These are phyloP conservation scores for Scleroderma citrinum DNA, from an alignment of 768 basidiomycete genomes.

Conservation along the genomic window DNA sequence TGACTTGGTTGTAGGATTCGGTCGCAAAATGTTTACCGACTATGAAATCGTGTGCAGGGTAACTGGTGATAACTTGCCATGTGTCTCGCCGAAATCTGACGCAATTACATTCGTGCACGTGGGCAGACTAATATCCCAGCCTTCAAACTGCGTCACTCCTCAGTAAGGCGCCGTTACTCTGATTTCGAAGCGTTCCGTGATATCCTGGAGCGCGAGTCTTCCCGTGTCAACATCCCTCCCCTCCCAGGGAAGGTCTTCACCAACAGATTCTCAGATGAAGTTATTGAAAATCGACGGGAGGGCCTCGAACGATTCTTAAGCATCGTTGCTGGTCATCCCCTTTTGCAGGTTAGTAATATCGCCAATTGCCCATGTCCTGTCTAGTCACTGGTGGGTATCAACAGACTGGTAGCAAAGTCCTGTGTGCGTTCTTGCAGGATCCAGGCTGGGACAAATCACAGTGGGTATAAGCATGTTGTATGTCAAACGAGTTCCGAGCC, in stretches of 20 bases:
- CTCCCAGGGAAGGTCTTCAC: conserved; percentile 98
- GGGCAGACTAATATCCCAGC: conserved; percentile 95
- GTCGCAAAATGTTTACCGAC: conserved; percentile 99
- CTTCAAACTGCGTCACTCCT: conserved; percentile 92
- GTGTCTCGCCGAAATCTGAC: conserved; percentile 4
- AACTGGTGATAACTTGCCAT: conserved; percentile 11
- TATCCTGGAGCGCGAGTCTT: conserved; percentile 94
- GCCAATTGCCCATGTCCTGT: not conserved
- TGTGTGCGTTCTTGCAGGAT: conserved; percentile 92
- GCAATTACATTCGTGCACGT: not conserved
- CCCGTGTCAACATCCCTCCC: conserved; percentile 95
- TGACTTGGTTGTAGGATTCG: conserved; percentile 59
- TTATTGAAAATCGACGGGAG: conserved; percentile 88
- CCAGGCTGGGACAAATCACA: conserved; percentile 84
- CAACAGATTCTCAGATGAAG: conserved; percentile 95
- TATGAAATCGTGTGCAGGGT: conserved; percentile 99
- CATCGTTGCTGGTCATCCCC: conserved; percentile 94
- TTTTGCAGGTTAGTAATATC: conserved; percentile 69
- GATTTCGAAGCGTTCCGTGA: conserved; percentile 98
- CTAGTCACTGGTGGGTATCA: not conserved
- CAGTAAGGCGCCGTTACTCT: conserved; percentile 83
- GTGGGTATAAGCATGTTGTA: conserved; percentile 48
- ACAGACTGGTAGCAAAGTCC: conserved; percentile 94
- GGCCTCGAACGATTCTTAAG: conserved; percentile 93
- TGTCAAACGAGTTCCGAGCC: not conserved